A percentile compares a stretch with the other conserved stretches of the same genome.
phyloP scores from a whole-genome alignment of 371 early-diverging fungal genomes.

The Nosema granulosis region DNA sequence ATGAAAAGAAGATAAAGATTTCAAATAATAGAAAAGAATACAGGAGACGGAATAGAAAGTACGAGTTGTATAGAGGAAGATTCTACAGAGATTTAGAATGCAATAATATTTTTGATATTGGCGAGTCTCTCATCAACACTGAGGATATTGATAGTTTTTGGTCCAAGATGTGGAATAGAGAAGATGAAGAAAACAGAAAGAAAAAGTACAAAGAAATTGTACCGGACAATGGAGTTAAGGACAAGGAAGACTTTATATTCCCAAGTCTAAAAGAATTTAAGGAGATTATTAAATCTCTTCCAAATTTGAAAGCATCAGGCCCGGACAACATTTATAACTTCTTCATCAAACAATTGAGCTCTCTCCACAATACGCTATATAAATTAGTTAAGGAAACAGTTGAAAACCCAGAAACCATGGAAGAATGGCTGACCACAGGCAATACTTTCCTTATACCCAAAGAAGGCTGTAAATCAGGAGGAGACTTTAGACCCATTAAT shows the following conservation, averaged over 20 bases:
- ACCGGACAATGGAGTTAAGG: no score
- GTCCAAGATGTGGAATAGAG: not conserved
- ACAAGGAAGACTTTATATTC: no score
- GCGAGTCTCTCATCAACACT: not conserved
- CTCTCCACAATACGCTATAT: not conserved
- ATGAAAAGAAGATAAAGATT: not conserved
- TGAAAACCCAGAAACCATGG: not conserved
- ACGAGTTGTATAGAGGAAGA: not conserved
- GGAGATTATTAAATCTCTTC: not conserved
- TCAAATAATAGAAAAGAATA: not conserved
- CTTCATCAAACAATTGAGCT: not conserved
- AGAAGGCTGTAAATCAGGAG: not conserved
- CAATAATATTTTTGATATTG: not conserved
- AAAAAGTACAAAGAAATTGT: no score
- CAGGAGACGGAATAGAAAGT: not conserved
- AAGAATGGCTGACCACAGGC: not conserved
- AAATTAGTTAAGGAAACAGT: not conserved
- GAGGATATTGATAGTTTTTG: not conserved
- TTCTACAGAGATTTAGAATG: constrained; percentile 1
- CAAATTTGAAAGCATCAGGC: not conserved
- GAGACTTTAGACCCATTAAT: not conserved
- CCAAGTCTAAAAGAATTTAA: not conserved
- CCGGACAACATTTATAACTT: not conserved
- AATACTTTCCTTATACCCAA: not conserved
- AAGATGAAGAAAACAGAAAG: not conserved